Evolutionary conservation across 2,329 filamentous ascomycete genomes (phyloP).

Genomic region (Gaeumannomyces sp.): DNA sequence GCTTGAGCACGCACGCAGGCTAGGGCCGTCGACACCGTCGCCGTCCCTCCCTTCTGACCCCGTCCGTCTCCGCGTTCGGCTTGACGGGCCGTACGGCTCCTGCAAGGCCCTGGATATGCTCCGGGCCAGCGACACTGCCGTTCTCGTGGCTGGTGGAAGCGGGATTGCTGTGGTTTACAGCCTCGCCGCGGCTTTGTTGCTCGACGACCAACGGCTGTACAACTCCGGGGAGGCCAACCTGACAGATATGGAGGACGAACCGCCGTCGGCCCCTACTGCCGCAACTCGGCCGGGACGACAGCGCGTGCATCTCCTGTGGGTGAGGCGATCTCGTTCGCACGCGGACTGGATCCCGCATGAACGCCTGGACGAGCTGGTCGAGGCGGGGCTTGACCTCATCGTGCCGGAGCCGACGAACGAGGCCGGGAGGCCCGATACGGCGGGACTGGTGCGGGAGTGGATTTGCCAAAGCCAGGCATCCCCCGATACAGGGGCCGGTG

Average conservation of each 20-base stretch:
- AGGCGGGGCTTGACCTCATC: conserved; percentile 43
- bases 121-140: conserved; percentile 37
- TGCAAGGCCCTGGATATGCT: conserved; percentile 48
- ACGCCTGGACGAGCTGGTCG: conserved; percentile 41
- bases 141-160: conserved; percentile 57
- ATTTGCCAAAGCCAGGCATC: conserved; percentile 14
- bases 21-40: neutral
- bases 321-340: conserved; percentile 48
- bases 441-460: conserved; percentile 33
- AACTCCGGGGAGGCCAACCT: neutral
- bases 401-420: conserved; percentile 49
- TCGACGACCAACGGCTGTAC: conserved; percentile 17
- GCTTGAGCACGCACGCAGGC: conserved; percentile 38
- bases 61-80: conserved; percentile 36
- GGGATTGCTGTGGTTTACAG: conserved; percentile 61
- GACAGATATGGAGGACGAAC: neutral
- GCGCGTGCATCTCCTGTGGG: conserved; percentile 50
- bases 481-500: conserved; percentile 13
- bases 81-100: conserved; percentile 63
- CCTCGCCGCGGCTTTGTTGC: conserved; percentile 46
- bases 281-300: conserved; percentile 14
- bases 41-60: conserved; percentile 20
- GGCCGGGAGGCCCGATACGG: conserved; percentile 47
- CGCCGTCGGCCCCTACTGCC: conserved; percentile 7
- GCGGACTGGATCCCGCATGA: conserved; percentile 45